Conservation (phyloP, 805 yeast genomes). For the Vanderwaltozyma yarrowii region DNA sequence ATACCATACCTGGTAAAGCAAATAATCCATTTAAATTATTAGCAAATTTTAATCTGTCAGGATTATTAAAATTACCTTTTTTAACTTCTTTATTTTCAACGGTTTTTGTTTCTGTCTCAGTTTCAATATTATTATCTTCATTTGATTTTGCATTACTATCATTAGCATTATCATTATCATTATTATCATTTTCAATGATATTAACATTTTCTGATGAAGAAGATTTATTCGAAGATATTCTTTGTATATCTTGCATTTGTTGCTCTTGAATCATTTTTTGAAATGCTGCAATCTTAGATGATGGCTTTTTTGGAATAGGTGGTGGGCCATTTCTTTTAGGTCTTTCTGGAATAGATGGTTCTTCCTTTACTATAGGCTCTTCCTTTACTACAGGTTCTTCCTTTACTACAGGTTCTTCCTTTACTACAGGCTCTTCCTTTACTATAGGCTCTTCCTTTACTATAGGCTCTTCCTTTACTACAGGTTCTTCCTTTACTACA, state of each 20-base stretch:
- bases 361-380: background rate
- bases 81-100: background rate
- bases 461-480: background rate
- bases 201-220: background rate
- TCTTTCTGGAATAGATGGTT: background rate
- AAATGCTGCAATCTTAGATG: constrained; percentile 71
- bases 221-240: constrained; percentile 7
- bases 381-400: background rate
- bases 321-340: constrained; percentile 34
- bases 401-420: background rate
- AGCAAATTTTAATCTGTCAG: constrained; percentile 23
- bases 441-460: background rate
- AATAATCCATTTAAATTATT: constrained; percentile 44
- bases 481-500: background rate
- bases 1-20: constrained; percentile 43
- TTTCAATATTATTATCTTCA: background rate
- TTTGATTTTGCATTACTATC: too few relatives aligned
- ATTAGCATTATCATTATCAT: background rate
- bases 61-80: background rate
- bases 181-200: background rate
- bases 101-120: background rate
- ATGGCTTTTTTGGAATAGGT: constrained; percentile 66
- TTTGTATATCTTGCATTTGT: constrained; percentile 43
- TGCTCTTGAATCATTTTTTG: constrained; percentile 60
- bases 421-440: background rate